Evolutionary conservation across 169 alveolate species (phyloP).

Genomic region (Blepharisma undulans): DNA sequence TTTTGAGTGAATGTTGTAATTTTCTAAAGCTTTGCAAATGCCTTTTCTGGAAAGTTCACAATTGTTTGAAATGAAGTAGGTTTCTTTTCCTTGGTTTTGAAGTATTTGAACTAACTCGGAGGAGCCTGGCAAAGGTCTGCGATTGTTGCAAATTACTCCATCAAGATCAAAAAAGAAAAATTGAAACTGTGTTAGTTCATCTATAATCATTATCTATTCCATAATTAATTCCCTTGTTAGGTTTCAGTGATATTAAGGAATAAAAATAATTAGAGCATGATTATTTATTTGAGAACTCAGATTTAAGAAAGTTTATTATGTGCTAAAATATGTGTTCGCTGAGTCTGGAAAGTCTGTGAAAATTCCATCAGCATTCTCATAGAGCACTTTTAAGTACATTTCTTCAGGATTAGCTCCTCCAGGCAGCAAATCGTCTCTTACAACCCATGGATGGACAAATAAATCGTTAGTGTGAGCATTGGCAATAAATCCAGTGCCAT

Average conservation of each 20-base stretch:
- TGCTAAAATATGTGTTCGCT: constrained; percentile 4
- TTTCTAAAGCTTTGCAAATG: neutral
- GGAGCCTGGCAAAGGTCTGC: neutral
- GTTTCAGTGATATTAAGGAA: too few species aligned
- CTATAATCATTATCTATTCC: too few species aligned
- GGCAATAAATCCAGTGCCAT: constrained; percentile 21
- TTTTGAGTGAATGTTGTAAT: neutral
- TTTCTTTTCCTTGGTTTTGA: neutral
- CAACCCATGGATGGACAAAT: constrained; percentile 52
- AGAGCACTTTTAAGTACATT: neutral
- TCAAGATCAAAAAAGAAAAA: constrained; percentile 35
- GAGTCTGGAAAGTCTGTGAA: constrained; percentile 61
- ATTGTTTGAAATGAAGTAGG: constrained; percentile 10
- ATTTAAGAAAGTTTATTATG: too few species aligned
- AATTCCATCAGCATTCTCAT: constrained; percentile 54
- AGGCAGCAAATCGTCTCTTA: constrained; percentile 49
- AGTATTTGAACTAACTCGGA: neutral
- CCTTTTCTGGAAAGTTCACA: neutral
- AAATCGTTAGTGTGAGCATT: constrained; percentile 42
- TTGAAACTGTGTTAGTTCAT: too few species aligned
- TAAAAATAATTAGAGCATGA: too few species aligned
- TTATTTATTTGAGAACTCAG: too few species aligned
- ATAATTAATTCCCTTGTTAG: too few species aligned
- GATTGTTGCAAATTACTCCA: constrained; percentile 15
- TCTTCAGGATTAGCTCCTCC: constrained; percentile 1